Percentiles rank a stretch among this genome's conserved stretches.
Evolutionary conservation across 2,329 filamentous ascomycete species (phyloP).

Genomic region (Coleophoma crateriformis): DNA sequence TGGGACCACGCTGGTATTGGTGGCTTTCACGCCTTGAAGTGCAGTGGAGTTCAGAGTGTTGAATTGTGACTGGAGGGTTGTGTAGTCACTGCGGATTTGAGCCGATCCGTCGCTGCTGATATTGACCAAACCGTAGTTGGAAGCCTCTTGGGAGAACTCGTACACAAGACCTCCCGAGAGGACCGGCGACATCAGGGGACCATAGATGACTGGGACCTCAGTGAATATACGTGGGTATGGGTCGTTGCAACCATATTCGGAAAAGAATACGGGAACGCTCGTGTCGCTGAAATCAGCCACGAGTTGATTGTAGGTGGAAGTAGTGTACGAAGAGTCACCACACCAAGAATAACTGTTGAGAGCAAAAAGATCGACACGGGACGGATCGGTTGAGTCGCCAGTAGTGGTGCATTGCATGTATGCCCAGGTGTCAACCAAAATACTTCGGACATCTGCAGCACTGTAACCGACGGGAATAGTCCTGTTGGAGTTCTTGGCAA

Average conservation of each 20-base stretch:
- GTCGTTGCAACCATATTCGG: constrained; percentile 74
- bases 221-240: constrained; percentile 68
- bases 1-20: constrained; percentile 46
- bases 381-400: constrained; percentile 50
- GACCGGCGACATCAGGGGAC: constrained; percentile 58
- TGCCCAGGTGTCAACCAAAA: constrained; percentile 69
- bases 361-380: constrained; percentile 69
- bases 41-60: constrained; percentile 65
- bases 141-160: constrained; percentile 69
- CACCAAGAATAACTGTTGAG: constrained; percentile 77
- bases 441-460: constrained; percentile 69
- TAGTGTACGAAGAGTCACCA: constrained; percentile 55
- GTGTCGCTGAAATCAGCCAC: constrained; percentile 59
- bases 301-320: constrained; percentile 57
- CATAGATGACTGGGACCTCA: constrained; percentile 69
- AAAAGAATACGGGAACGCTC: constrained; percentile 75
- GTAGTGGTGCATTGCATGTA: constrained; percentile 63
- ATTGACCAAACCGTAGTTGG: constrained; percentile 60
- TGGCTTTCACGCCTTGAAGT: constrained; percentile 58
- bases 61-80: constrained; percentile 72
- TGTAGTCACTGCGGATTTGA: constrained; percentile 58
- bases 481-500: constrained; percentile 64
- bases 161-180: constrained; percentile 78
- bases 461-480: constrained; percentile 74
- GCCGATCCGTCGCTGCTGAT: constrained; percentile 53